Evolutionary conservation across 1,284 basidiomycete species (phyloP).

Genomic region (Ustilago curta): DNA sequence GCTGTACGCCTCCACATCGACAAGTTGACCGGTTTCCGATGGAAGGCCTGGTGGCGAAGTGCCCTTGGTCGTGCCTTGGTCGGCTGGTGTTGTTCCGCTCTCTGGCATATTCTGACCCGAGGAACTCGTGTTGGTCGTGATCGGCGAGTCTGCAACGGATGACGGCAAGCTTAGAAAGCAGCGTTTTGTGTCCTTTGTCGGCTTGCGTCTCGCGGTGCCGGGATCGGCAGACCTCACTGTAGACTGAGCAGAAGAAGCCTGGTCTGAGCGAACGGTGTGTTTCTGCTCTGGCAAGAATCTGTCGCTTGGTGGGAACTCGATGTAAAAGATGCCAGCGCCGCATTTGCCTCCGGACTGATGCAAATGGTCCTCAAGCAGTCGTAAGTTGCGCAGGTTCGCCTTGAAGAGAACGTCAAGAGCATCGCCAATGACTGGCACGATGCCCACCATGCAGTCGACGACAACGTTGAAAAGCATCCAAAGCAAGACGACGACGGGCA

Average conservation of each 20-base stretch:
- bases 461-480: conserved; percentile 65
- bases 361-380: conserved; percentile 62
- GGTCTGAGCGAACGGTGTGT: not conserved
- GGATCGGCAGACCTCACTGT: not conserved
- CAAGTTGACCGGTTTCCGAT: not conserved
- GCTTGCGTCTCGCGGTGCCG: not conserved
- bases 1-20: conserved; percentile 22
- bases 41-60: not conserved
- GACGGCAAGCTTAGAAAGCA: conserved; percentile 34
- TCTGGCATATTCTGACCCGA: not conserved
- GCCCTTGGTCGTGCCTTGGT: not conserved
- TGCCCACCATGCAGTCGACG: conserved; percentile 60
- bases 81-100: not conserved
- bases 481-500: conserved; percentile 51
- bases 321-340: conserved; percentile 40
- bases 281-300: conserved; percentile 16
- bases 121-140: not conserved
- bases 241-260: not conserved
- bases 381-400: conserved; percentile 63
- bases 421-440: conserved; percentile 67
- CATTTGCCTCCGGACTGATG: conserved; percentile 43
- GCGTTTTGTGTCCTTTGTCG: not conserved
- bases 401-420: conserved; percentile 67
- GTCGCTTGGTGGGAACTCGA: conserved; percentile 43
- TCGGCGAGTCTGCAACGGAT: conserved; percentile 4